Base-by-base conservation (phyloP, 108 stramenopile species). In the Cyclotella choctawhatcheeana region DNA sequence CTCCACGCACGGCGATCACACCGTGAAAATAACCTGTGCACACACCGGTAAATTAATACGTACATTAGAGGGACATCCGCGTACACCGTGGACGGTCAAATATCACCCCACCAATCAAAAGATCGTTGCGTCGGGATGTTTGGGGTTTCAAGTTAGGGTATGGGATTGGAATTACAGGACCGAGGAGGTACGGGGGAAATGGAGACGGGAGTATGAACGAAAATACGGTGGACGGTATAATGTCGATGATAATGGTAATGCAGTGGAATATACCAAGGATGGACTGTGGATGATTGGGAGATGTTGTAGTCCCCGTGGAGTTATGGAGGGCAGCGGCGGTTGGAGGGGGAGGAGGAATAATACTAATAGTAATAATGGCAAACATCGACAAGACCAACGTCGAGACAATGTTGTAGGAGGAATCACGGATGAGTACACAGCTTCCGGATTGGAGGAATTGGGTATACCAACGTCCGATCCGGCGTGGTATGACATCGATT, bases 1-100 rank as follows among this genome's bases (percentile, higher is more conserved):
- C n/a, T 93, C 93, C 1, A 98, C 99, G 16, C 99, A 99, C 55
- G 99, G 99, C 2, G 99, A 99, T 75, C 99, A 99, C 79, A 97
- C 97, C n/a, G 96, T 99, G 50, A 99, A 99, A 76, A 92, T 99
- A 21, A 83, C 97, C 1, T 86, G 82, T 52, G 89, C 84, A 26
- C 34, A 58, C 32, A 88, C 88, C 17, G 91, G 93, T 10, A 68
- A 55, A 48, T 58, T 97, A 8, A 53, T 92, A 12, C 82, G 89
- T 30, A 80, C 83, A 2, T 77, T 98, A 16, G 82, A 83, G 20
- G 99, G 99, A 7, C 99, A 99, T 84, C 93, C 97, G 1, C 90
- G 99, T 7, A 99, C 99, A 3, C 99, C 99, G 0, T 99, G 99
- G 99, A 98, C 97, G 16, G 97, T 98, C 67, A 96, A 96, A 69